Evolutionary conservation across 169 alveolate genomes (phyloP).

Genomic region (Plasmodium vivax): DNA sequence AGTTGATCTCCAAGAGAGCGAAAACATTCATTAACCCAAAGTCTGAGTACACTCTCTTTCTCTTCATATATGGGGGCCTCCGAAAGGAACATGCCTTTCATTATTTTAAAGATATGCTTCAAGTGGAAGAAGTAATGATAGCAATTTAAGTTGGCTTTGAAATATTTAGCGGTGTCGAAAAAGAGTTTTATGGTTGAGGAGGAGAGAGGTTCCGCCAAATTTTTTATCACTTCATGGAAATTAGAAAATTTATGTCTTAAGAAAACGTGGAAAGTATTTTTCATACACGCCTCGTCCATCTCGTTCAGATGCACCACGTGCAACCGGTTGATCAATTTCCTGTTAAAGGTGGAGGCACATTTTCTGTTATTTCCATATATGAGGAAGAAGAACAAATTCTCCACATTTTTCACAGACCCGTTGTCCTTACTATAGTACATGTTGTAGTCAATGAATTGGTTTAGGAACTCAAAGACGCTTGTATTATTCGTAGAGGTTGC

Average conservation of each 20-base stretch:
- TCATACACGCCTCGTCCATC: constrained; percentile 60
- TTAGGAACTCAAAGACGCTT: constrained; percentile 59
- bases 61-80: constrained; percentile 76
- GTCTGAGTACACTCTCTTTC: constrained; percentile 65
- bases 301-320: constrained; percentile 68
- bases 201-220: constrained; percentile 68
- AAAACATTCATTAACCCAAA: constrained; percentile 73
- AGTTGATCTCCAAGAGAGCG: constrained; percentile 70
- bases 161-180: constrained; percentile 48
- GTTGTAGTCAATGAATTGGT: constrained; percentile 72
- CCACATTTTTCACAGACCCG: constrained; percentile 50
- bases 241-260: constrained; percentile 72
- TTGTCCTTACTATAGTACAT: constrained; percentile 68
- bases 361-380: constrained; percentile 73
- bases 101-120: constrained; percentile 61
- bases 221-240: constrained; percentile 72
- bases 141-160: constrained; percentile 71
- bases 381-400: constrained; percentile 66
- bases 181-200: constrained; percentile 50
- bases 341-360: constrained; percentile 59
- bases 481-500: background rate
- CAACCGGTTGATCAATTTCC: constrained; percentile 38
- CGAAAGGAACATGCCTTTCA: constrained; percentile 68
- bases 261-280: constrained; percentile 62
- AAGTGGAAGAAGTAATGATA: constrained; percentile 74